These are phyloP conservation scores for Lodderomyces parapsilosis DNA, from an alignment of 1,139 yeast species.

Conservation along the genomic window DNA sequence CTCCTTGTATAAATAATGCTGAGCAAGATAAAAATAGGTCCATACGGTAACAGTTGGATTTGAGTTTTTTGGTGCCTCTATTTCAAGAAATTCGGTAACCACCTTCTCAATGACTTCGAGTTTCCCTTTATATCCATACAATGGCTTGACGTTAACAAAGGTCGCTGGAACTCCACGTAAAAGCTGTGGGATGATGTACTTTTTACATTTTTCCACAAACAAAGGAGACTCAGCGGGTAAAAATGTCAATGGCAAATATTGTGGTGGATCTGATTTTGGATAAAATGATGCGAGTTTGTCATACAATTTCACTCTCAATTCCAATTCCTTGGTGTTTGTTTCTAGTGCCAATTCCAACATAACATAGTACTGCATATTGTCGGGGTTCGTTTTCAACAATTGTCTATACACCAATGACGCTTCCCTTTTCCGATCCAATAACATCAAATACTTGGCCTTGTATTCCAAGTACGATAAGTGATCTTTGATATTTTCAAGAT, in stretches of 20 bases:
- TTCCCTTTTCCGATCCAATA: slow-evolving; percentile 45
- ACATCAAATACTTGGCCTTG: slow-evolving; percentile 57
- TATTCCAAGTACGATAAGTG: slow-evolving; percentile 62
- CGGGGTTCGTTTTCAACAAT: slow-evolving; percentile 84
- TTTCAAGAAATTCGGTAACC: slow-evolving; percentile 48
- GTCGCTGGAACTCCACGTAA: slow-evolving; percentile 87
- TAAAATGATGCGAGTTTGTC: slow-evolving; percentile 64
- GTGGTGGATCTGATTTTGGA: slow-evolving; percentile 83
- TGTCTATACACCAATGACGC: slow-evolving; percentile 70
- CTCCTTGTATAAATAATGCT: slow-evolving; percentile 63
- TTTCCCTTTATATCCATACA: slow-evolving; percentile 58
- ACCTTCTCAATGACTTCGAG: slow-evolving; percentile 49
- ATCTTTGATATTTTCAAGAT: slow-evolving; percentile 59
- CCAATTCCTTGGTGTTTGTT: slow-evolving; percentile 31
- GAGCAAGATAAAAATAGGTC: slow-evolving; percentile 80
- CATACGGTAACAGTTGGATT: slow-evolving; percentile 64
- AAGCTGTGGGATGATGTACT: slow-evolving; percentile 62
- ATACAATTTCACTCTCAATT: slow-evolving; percentile 55
- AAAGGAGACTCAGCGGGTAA: slow-evolving; percentile 49
- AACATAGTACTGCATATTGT: slow-evolving; percentile 63
- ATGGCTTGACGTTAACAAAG: slow-evolving; percentile 79
- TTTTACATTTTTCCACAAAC: slow-evolving; percentile 45
- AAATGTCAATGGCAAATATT: slow-evolving; percentile 73
- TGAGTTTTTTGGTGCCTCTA: slow-evolving; percentile 22
- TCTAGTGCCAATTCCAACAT: slow-evolving; percentile 65